Conservation (phyloP, 2,329 filamentous ascomycete species). For the Fusarium oligoseptatum region DNA sequence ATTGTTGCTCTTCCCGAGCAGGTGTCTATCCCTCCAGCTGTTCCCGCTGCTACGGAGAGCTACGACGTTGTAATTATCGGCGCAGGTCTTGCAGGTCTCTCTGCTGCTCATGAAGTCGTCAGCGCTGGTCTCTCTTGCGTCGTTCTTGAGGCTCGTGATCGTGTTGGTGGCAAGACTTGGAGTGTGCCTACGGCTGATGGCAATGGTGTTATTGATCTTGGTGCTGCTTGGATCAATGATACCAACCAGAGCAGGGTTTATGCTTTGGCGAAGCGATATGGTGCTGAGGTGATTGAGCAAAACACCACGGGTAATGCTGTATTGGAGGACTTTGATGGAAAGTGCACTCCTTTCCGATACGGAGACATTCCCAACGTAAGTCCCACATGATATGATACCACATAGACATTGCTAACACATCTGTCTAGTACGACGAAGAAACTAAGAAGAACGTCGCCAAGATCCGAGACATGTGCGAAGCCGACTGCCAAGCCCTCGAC, state of each 20-base stretch:
- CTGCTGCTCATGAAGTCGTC: slow-evolving; percentile 51
- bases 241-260: slow-evolving; percentile 38
- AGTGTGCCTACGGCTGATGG: slow-evolving; percentile 13
- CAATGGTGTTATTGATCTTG: slow-evolving; percentile 34
- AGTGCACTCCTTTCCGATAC: slow-evolving; percentile 20
- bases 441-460: slow-evolving; percentile 27
- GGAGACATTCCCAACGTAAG: slow-evolving; percentile 3
- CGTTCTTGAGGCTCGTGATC: slow-evolving; percentile 62
- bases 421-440: slow-evolving; percentile 19
- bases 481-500: slow-evolving; percentile 47
- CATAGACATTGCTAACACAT: neutral
- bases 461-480: slow-evolving; percentile 46
- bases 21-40: neutral
- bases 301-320: slow-evolving; percentile 23
- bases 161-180: slow-evolving; percentile 62
- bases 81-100: slow-evolving; percentile 51
- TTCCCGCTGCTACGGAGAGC: slow-evolving; percentile 17
- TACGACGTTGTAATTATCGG: slow-evolving; percentile 37
- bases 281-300: slow-evolving; percentile 36
- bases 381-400: neutral
- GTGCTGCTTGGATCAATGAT: slow-evolving; percentile 45
- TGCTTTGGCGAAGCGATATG: slow-evolving; percentile 31
- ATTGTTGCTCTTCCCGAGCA: slow-evolving; percentile 44
- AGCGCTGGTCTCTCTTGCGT: slow-evolving; percentile 53
- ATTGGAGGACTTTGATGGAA: slow-evolving; percentile 20